Base-by-base conservation (phyloP, 495 filamentous ascomycete species). In the Hypoxylon trugodes region DNA sequence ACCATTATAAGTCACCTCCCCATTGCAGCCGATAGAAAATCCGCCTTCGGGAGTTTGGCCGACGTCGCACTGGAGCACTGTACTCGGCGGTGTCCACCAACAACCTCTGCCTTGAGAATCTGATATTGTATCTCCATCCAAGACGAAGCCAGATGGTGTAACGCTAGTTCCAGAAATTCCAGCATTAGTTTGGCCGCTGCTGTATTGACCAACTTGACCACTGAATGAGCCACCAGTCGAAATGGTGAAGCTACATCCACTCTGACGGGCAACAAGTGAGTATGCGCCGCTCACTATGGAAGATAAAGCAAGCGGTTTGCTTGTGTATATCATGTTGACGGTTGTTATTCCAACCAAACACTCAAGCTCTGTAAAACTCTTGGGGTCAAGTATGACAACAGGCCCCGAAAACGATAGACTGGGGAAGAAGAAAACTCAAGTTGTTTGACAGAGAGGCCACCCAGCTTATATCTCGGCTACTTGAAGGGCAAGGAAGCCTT, bases 61-160 rank as follows among this genome's bases (percentile, higher is more conserved):
- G 18, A 72, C 56, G 56, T 90, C 87, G 70, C 89, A 91, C 69
- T 90, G 87, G 41, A 84, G 84, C 60, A 90, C 85, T 10, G 81
- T 82, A 4, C 83, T 85, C 2, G 81, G 77, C 7, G 80, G 71
- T 7, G 71, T 73, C 69, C 66, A 73, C 71, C 71, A 69, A 22
- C 71, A 73, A 13, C 54, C 66, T 4, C 68, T 53, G 24, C 69
- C 66, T 30, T 54, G 37, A 8, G 48, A 26, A 26, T 73, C 71
- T 2, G 64, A 60, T 10, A 73, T 49, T 2, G 57, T 69, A 38
- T 68, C 28, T 13, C 66, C 69, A 36, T 59, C 64, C 6, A 69
- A 1, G 10, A 58, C 54, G 66, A 73, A 71, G 22, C 40, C 40
- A 6, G 69, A 57, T 6, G 28, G 38, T 12, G 41, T 41, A 21